phyloP scores from a whole-genome alignment of 2,329 filamentous ascomycete genomes.

The Botrytis sinoallii region DNA sequence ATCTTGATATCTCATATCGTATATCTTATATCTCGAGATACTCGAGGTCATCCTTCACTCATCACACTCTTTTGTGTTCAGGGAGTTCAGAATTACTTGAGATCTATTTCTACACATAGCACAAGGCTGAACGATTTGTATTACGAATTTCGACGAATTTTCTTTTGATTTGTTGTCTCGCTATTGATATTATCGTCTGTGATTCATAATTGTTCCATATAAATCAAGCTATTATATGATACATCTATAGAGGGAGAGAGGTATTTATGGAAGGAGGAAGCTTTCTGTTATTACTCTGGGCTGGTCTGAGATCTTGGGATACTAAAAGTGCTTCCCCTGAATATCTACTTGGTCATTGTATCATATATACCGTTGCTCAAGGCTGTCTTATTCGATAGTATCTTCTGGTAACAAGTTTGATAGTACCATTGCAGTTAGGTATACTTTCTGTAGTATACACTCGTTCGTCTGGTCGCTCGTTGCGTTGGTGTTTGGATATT shows the following conservation, averaged over 20 bases:
- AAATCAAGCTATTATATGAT: neutral
- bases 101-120: neutral
- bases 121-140: neutral
- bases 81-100: neutral
- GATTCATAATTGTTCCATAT: neutral
- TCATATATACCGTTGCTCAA: neutral
- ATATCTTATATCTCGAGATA: neutral
- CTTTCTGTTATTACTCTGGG: neutral
- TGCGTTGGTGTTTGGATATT: neutral
- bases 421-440: neutral
- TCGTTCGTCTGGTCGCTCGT: neutral
- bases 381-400: neutral
- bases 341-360: neutral
- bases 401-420: neutral
- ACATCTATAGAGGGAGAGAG: neutral
- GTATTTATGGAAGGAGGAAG: neutral
- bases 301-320: neutral
- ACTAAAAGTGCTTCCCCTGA: neutral
- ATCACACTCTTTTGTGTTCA: neutral
- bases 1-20: neutral
- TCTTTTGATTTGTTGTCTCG: neutral
- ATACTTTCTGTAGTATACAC: neutral
- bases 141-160: neutral
- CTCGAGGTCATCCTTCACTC: neutral
- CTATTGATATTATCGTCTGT: neutral